A percentile compares a stretch with the other conserved stretches of the same genome.
phyloP scores from a whole-genome alignment of 352 stramenopile genomes.

The Phytophthora ohioensis region DNA sequence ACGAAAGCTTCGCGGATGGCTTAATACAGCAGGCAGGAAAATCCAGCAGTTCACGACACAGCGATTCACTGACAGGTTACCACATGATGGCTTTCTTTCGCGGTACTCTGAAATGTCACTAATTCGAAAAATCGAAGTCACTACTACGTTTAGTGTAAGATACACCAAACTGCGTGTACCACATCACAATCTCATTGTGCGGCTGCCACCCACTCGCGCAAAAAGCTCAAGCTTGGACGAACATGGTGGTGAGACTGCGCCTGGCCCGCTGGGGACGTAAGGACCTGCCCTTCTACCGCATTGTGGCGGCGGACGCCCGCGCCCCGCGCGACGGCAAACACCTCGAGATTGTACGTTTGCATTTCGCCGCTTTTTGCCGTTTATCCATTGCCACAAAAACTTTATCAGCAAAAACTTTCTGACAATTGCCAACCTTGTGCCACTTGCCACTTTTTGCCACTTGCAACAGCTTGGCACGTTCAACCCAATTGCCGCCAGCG shows the following conservation, averaged over 20 bases:
- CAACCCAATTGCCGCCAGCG: conserved; percentile 84
- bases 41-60: conserved; percentile 17
- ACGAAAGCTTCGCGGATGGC: conserved; percentile 9
- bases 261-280: conserved; percentile 88
- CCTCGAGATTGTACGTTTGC: conserved; percentile 80
- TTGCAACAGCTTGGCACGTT: conserved; percentile 79
- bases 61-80: conserved; percentile 22
- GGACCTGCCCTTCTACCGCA: conserved; percentile 91
- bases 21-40: conserved; percentile 33
- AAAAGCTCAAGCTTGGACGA: conserved; percentile 28
- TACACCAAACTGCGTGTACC: background rate
- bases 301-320: conserved; percentile 85
- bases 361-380: background rate
- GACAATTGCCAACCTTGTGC: conserved; percentile 7
- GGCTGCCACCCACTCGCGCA: conserved; percentile 30
- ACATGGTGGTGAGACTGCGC: conserved; percentile 89
- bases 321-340: conserved; percentile 87
- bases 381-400: background rate
- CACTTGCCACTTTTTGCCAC: conserved; percentile 14
- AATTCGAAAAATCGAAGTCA: background rate
- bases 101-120: background rate
- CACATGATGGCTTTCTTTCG: conserved; percentile 26
- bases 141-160: background rate
- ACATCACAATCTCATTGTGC: conserved; percentile 33
- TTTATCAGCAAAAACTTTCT: conserved; percentile 10